These are phyloP conservation scores for Colletotrichum tropicicola DNA, from an alignment of 2,329 filamentous ascomycete species.

Conservation along the genomic window DNA sequence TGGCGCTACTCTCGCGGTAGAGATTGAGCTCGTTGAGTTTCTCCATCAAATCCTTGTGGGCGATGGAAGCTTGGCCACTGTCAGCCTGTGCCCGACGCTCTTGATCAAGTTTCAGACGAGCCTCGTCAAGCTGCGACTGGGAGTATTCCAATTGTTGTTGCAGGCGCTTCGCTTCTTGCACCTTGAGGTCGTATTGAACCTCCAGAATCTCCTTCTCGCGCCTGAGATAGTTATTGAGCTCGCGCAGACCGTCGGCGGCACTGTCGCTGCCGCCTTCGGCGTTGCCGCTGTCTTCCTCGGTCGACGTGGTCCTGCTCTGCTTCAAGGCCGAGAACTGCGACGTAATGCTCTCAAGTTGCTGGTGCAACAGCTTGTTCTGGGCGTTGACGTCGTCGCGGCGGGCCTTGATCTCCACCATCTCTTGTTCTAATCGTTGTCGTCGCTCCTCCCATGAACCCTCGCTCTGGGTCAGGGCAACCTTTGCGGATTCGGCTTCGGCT, in stretches of 20 bases:
- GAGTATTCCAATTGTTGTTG: slow-evolving; percentile 91
- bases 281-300: slow-evolving; percentile 56
- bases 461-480: slow-evolving; percentile 79
- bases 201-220: slow-evolving; percentile 98
- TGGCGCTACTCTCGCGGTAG: slow-evolving; percentile 93
- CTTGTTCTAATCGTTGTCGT: slow-evolving; percentile 81
- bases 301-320: slow-evolving; percentile 49
- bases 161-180: slow-evolving; percentile 86
- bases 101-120: slow-evolving; percentile 87
- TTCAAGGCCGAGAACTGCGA: slow-evolving; percentile 83
- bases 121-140: slow-evolving; percentile 88
- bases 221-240: slow-evolving; percentile 90
- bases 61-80: slow-evolving; percentile 75
- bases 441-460: slow-evolving; percentile 90
- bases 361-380: slow-evolving; percentile 90
- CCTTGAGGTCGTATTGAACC: slow-evolving; percentile 91
- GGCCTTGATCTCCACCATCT: slow-evolving; percentile 80
- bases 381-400: slow-evolving; percentile 85
- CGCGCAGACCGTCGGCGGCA: slow-evolving; percentile 76
- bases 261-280: slow-evolving; percentile 55
- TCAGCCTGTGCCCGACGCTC: slow-evolving; percentile 83
- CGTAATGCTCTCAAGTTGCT: slow-evolving; percentile 86
- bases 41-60: slow-evolving; percentile 90
- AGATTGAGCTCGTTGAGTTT: slow-evolving; percentile 96
- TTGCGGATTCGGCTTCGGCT: slow-evolving; percentile 87